Percentiles rank a stretch among this genome's conserved stretches.
Conservation (phyloP, 129 eudicot species). For the Arctium lappa region DNA sequence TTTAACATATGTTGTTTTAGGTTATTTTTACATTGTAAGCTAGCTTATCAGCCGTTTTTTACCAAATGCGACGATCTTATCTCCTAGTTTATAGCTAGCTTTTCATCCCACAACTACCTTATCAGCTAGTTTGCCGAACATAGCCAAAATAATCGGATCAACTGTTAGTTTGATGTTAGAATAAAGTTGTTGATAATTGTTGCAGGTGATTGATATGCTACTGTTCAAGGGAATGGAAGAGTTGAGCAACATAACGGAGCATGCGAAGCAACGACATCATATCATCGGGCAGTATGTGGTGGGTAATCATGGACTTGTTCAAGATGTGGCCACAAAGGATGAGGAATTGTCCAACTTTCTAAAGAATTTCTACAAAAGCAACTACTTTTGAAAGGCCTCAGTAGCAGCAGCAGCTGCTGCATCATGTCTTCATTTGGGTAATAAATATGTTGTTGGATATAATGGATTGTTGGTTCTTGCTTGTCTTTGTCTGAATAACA, state of each 20-base stretch:
- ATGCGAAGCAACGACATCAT: slow-evolving; percentile 94
- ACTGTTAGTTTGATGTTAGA: too few relatives aligned
- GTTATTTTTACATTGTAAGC: too few relatives aligned
- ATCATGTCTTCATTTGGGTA: background rate
- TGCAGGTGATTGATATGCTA: slow-evolving; percentile 90
- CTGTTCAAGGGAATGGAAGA: slow-evolving; percentile 87
- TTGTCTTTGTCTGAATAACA: slow-evolving; percentile 15
- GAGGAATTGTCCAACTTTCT: slow-evolving; percentile 64
- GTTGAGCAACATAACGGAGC: slow-evolving; percentile 64
- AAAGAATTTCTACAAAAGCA: slow-evolving; percentile 67
- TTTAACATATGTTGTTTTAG: too few relatives aligned
- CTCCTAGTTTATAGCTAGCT: too few relatives aligned
- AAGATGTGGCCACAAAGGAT: slow-evolving; percentile 58
- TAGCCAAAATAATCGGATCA: too few relatives aligned
- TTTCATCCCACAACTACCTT: too few relatives aligned
- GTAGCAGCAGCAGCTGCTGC: background rate
- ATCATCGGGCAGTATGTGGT: slow-evolving; percentile 88
- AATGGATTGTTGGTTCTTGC: background rate
- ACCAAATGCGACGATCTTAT: too few relatives aligned
- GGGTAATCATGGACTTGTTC: slow-evolving; percentile 58
- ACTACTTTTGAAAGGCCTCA: slow-evolving; percentile 47
- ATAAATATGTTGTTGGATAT: slow-evolving; percentile 15
- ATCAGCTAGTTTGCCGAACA: too few relatives aligned
- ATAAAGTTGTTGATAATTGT: background rate
- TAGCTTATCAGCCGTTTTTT: too few relatives aligned